A percentile compares a stretch with the other conserved stretches of the same genome.
Conservation (phyloP, 768 basidiomycete genomes). For the Boletus rufocinnamomeus region DNA sequence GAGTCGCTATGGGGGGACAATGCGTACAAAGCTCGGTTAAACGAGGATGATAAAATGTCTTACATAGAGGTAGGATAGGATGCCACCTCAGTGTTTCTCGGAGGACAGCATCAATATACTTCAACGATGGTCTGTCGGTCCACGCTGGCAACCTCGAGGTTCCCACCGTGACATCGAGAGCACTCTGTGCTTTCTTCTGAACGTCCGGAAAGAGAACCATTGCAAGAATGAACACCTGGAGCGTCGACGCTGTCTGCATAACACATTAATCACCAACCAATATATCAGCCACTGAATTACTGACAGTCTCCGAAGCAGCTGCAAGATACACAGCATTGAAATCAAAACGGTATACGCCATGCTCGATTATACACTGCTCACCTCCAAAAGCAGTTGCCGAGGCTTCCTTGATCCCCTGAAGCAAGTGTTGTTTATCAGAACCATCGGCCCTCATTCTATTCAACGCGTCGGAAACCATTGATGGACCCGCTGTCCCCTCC, state of each 20-base stretch:
- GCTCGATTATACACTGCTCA: background rate
- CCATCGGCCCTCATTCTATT: conserved; percentile 4
- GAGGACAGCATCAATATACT: conserved; percentile 32
- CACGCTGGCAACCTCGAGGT: conserved; percentile 29
- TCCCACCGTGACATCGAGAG: conserved; percentile 32
- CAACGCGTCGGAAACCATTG: conserved; percentile 21
- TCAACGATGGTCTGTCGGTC: conserved; percentile 26
- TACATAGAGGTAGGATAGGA: conserved; percentile 27
- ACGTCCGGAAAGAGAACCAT: conserved; percentile 37
- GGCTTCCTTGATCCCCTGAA: conserved; percentile 21
- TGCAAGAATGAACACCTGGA: conserved; percentile 37
- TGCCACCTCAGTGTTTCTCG: conserved; percentile 33
- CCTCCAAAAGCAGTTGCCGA: conserved; percentile 26
- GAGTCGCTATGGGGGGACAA: conserved; percentile 7
- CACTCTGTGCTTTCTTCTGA: conserved; percentile 30
- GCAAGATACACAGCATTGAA: background rate
- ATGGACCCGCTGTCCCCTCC: conserved; percentile 14
- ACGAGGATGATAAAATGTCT: background rate
- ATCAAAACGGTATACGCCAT: background rate
- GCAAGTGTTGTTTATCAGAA: background rate
- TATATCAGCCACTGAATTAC: background rate
- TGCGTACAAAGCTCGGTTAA: background rate
- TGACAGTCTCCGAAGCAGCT: conserved; percentile 25
- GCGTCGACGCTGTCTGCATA: conserved; percentile 25
- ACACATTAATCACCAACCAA: background rate